Conservation (phyloP, 805 yeast species). For the Candida multigemmis region DNA sequence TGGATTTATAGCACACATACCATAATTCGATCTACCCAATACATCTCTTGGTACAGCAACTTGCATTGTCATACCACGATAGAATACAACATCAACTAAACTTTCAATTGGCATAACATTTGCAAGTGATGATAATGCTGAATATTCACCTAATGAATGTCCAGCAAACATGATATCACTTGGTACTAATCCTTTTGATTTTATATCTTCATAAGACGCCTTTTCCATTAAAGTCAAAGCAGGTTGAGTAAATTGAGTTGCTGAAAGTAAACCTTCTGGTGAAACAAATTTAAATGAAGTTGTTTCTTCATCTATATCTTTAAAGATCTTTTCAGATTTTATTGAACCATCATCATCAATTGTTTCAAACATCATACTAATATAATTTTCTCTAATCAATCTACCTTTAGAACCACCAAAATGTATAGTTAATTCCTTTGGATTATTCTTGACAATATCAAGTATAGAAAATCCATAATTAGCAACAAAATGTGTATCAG, state of each 20-base stretch:
- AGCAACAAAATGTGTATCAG: slow-evolving; percentile 84
- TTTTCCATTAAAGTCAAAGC: slow-evolving; percentile 99
- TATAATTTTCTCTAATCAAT: slow-evolving; percentile 87
- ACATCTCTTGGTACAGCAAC: slow-evolving; percentile 98
- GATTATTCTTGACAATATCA: slow-evolving; percentile 92
- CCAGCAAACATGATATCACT: slow-evolving; percentile 95
- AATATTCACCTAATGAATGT: slow-evolving; percentile 98
- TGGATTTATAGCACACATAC: slow-evolving; percentile 99
- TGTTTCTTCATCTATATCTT: slow-evolving; percentile 74
- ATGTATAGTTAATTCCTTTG: slow-evolving; percentile 89
- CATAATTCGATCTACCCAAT: slow-evolving; percentile 92
- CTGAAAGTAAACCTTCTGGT: slow-evolving; percentile 91
- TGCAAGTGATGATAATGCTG: slow-evolving; percentile 93
- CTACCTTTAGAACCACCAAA: slow-evolving; percentile 98
- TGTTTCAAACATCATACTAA: slow-evolving; percentile 96
- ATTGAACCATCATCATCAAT: slow-evolving; percentile 76
- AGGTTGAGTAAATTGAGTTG: slow-evolving; percentile 99
- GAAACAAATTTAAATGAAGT: slow-evolving; percentile 83
- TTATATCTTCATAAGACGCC: slow-evolving; percentile 97
- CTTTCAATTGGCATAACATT: slow-evolving; percentile 99
- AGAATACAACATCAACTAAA: slow-evolving; percentile 93
- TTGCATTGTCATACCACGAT: slow-evolving; percentile 99
- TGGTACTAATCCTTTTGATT: slow-evolving; percentile 90
- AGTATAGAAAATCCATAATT: slow-evolving; percentile 96
- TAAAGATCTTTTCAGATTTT: slow-evolving; percentile 91